Evolutionary conservation across 176 grass and related monocot genomes (phyloP).

Genomic region (Elaeis guineensis): DNA sequence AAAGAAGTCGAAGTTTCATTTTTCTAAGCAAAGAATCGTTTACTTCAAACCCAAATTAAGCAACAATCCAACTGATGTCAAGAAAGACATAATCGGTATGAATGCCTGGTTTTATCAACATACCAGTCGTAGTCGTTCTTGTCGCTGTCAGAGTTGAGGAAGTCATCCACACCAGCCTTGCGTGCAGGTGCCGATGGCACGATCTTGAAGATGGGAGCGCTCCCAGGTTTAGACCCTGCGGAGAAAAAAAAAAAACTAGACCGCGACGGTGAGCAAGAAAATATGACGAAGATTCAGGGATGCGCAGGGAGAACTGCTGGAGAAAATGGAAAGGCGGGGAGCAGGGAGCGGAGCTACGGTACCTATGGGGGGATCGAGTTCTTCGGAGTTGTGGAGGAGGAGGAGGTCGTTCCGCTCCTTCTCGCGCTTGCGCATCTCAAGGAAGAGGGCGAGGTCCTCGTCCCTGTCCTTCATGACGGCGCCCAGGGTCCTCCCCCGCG

Average conservation of each 20-base stretch:
- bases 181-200: constrained; percentile 20
- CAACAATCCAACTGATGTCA: not conserved
- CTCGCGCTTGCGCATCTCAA: constrained; percentile 94
- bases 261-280: constrained; percentile 7
- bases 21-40: not conserved
- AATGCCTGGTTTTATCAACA: not conserved
- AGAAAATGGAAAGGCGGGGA: not conserved
- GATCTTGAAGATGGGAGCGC: constrained; percentile 37
- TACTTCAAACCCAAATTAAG: not conserved
- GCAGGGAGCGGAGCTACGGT: constrained; percentile 6
- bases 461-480: constrained; percentile 92
- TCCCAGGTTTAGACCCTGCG: constrained; percentile 38
- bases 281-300: not conserved
- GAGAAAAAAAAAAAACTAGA: not conserved
- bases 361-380: constrained; percentile 9
- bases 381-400: not conserved
- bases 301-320: not conserved
- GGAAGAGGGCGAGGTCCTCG: constrained; percentile 95
- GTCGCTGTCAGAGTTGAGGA: constrained; percentile 70
- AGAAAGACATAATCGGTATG: not conserved
- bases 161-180: constrained; percentile 65
- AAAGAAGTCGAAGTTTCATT: no score
- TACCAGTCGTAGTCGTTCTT: constrained; percentile 99
- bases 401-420: constrained; percentile 40
- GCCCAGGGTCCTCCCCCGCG: constrained; percentile 49